Conservation (phyloP, 1,284 basidiomycete genomes). For the Ustilago curta region DNA sequence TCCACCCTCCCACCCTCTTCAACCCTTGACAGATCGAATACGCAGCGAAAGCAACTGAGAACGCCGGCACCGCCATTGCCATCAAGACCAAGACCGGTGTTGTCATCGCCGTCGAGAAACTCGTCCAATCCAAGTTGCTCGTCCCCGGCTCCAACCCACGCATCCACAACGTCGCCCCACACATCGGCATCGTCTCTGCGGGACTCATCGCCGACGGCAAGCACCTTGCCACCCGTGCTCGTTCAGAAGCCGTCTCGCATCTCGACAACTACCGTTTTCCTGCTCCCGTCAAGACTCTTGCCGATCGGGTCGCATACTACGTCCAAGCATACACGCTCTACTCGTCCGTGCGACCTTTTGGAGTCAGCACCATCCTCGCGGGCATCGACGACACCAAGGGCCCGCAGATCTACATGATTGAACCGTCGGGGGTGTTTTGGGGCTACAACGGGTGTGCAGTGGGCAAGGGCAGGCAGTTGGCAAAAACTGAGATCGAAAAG, state of each 20-base stretch:
- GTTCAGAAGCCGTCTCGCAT: slow-evolving; percentile 84
- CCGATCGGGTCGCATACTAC: slow-evolving; percentile 86
- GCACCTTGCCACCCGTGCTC: slow-evolving; percentile 85
- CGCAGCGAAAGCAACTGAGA: slow-evolving; percentile 97
- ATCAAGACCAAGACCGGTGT: slow-evolving; percentile 93
- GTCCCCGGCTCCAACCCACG: slow-evolving; percentile 92
- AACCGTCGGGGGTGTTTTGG: slow-evolving; percentile 93
- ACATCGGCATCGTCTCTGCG: slow-evolving; percentile 85
- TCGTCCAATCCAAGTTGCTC: slow-evolving; percentile 95
- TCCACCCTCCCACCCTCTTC: background rate
- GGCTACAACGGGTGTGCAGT: slow-evolving; percentile 76
- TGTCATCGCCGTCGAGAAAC: slow-evolving; percentile 91
- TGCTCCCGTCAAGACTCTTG: slow-evolving; percentile 83
- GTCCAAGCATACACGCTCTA: slow-evolving; percentile 97
- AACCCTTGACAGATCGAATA: slow-evolving; percentile 81
- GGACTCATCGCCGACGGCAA: slow-evolving; percentile 94
- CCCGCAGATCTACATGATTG: slow-evolving; percentile 88
- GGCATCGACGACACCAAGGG: slow-evolving; percentile 81
- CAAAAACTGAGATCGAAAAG: slow-evolving; percentile 98
- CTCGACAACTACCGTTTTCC: slow-evolving; percentile 82
- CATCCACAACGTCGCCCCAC: slow-evolving; percentile 91
- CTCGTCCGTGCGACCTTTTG: slow-evolving; percentile 97
- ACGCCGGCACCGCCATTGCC: slow-evolving; percentile 83
- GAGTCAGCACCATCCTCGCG: slow-evolving; percentile 90
- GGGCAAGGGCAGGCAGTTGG: slow-evolving; percentile 94